Evolutionary conservation across 371 early-diverging fungal species (phyloP).

Genomic region (Synchytrium microbalum): DNA sequence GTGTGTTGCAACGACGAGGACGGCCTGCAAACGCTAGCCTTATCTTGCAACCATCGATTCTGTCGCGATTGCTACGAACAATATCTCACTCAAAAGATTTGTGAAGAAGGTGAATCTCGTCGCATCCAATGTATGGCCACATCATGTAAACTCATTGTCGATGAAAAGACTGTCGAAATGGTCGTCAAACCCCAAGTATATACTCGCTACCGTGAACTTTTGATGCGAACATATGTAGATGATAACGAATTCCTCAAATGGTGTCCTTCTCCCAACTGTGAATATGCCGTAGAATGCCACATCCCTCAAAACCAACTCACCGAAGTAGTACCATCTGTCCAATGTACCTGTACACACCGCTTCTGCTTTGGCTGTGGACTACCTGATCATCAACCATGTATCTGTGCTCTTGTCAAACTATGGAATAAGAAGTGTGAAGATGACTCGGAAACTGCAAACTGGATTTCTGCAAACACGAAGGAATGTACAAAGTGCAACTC

Average conservation of each 20-base stretch:
- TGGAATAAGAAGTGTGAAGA: constrained; percentile 95
- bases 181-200: constrained; percentile 45
- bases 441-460: constrained; percentile 96
- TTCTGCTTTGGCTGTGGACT: constrained; percentile 95
- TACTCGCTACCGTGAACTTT: constrained; percentile 63
- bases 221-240: constrained; percentile 83
- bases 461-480: constrained; percentile 94
- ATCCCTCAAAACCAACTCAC: constrained; percentile 58
- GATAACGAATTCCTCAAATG: constrained; percentile 72
- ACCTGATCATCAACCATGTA: constrained; percentile 84
- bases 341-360: constrained; percentile 64
- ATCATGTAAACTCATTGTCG: constrained; percentile 73
- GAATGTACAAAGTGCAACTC: constrained; percentile 90
- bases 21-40: constrained; percentile 51
- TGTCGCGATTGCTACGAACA: constrained; percentile 77
- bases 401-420: constrained; percentile 73
- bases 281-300: constrained; percentile 85
- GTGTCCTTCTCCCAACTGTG: constrained; percentile 96
- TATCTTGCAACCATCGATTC: constrained; percentile 80
- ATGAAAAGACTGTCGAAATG: constrained; percentile 64
- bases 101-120: constrained; percentile 77
- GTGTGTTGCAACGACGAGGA: constrained; percentile 67
- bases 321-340: constrained; percentile 77
- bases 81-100: constrained; percentile 77
- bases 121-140: constrained; percentile 75